Conservation (phyloP, 331 rosid genomes). For the Rhamnella rubrinervis region DNA sequence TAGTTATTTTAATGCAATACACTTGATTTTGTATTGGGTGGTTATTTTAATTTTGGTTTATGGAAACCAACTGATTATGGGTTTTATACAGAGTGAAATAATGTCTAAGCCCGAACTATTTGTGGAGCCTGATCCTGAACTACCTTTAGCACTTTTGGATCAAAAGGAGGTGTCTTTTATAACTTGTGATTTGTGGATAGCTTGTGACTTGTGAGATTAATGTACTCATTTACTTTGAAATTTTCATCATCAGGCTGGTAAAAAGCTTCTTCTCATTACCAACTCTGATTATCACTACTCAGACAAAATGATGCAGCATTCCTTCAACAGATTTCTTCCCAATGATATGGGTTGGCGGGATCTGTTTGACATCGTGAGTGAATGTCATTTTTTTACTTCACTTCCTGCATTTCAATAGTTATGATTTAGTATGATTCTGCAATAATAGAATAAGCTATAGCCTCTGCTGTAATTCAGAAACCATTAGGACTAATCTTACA, state of each 20-base stretch:
- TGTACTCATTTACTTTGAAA: slow-evolving; percentile 25
- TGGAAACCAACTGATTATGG: slow-evolving; percentile 27
- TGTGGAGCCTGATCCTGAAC: slow-evolving; percentile 88
- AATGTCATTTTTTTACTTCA: neutral
- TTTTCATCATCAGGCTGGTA: slow-evolving; percentile 77
- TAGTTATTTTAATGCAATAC: slow-evolving; percentile 15
- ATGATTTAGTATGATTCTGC: neutral
- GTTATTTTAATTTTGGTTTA: slow-evolving; percentile 5
- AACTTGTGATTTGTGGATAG: slow-evolving; percentile 8
- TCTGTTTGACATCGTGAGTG: slow-evolving; percentile 92
- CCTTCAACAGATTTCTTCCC: slow-evolving; percentile 93
- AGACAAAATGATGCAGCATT: slow-evolving; percentile 94
- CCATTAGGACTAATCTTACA: too few species aligned
- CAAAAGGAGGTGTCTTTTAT: slow-evolving; percentile 75
- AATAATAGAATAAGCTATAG: too few species aligned
- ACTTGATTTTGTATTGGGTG: neutral
- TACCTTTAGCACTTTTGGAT: slow-evolving; percentile 91
- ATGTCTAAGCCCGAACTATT: slow-evolving; percentile 95
- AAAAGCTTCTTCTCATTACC: slow-evolving; percentile 91
- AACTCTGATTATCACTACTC: slow-evolving; percentile 92
- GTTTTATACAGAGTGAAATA: slow-evolving; percentile 77
- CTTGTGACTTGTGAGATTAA: slow-evolving; percentile 5
- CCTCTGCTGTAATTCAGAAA: too few species aligned
- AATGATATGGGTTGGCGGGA: slow-evolving; percentile 95
- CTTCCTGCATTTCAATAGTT: slow-evolving; percentile 4